Evolutionary conservation across 1,284 basidiomycete species (phyloP), one percentile per base, ranked within the genome.

Genomic region (Mycena citricolor): DNA sequence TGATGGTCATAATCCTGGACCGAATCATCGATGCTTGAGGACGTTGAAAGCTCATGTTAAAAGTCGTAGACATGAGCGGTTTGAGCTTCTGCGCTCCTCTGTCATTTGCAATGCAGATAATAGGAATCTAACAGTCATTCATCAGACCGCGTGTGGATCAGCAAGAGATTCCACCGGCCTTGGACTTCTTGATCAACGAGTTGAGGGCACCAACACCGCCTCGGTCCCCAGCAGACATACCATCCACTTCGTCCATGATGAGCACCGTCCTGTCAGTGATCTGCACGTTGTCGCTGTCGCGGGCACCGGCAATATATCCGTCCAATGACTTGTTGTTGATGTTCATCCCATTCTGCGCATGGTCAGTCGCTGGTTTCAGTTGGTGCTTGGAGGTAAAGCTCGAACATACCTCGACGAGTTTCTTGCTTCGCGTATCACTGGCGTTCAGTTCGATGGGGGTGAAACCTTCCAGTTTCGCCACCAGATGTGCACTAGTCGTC

Each of bases 161-260:
- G n/a, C 29, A 32, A 33, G 10, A 29, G 21, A 30, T 42, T n/a
- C 47, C 61, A 4, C 39, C 19, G 16, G 87, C 92, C 71, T 87
- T 91, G 11, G 90, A 90, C 73, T 97, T 98, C 70, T 88, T 94
- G 60, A 99, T 97, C 45, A 99, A 62, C 0, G 83, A 81, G 49
- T 94, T 94, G 57, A 99, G 68, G 7, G 95, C 95, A 22, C 92
- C 94, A 1, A 98, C 88, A 51, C 95, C 95, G 16, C 97, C 95
- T 39, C 95, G 78, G 65, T 99, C 97, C 20, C 95, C 95, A 2
- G 91, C 90, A 5, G 93, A 97, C 94, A 99, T 99, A 7, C 97
- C 95, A 57, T 99, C 95, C 1, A 99, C 95, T 64, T 99, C 97
- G 61, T 99, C 97, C 93, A 99, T 97, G 63, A 99, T 98, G 32